Conservation (phyloP, 2,329 filamentous ascomycete genomes). For the Arthrobotrys sphaeroides region DNA sequence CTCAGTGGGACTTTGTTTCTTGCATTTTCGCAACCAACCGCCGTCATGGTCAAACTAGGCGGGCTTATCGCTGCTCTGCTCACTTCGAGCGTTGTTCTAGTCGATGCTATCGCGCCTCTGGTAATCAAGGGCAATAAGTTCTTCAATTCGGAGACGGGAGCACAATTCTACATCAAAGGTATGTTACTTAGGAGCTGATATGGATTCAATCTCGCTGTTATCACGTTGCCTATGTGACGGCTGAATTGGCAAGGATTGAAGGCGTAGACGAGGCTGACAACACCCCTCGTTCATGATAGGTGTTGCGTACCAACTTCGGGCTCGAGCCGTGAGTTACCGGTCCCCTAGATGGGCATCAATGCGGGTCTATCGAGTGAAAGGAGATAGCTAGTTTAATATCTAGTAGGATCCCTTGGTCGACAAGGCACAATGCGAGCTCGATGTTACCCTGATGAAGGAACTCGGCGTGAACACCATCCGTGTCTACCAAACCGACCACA, state of each 20-base stretch:
- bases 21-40: no score
- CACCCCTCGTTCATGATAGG: conserved; percentile 64
- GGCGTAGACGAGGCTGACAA: conserved; percentile 21
- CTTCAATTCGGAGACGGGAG: conserved; percentile 76
- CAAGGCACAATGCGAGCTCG: conserved; percentile 77
- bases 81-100: conserved; percentile 9
- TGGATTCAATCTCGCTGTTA: no score
- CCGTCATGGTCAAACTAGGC: conserved; percentile 26
- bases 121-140: conserved; percentile 69
- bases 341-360: no score
- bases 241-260: neutral
- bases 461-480: conserved; percentile 85
- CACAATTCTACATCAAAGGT: conserved; percentile 88
- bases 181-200: no score
- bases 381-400: neutral
- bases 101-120: conserved; percentile 27
- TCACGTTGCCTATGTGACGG: no score
- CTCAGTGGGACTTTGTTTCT: no score
- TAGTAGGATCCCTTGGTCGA: conserved; percentile 78
- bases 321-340: conserved; percentile 27
- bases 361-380: no score
- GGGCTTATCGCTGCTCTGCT: conserved; percentile 28
- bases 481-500: conserved; percentile 84
- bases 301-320: conserved; percentile 73
- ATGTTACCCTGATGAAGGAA: conserved; percentile 79